phyloP scores from a whole-genome alignment of 1,139 yeast genomes.

The Candida freyschussii region DNA sequence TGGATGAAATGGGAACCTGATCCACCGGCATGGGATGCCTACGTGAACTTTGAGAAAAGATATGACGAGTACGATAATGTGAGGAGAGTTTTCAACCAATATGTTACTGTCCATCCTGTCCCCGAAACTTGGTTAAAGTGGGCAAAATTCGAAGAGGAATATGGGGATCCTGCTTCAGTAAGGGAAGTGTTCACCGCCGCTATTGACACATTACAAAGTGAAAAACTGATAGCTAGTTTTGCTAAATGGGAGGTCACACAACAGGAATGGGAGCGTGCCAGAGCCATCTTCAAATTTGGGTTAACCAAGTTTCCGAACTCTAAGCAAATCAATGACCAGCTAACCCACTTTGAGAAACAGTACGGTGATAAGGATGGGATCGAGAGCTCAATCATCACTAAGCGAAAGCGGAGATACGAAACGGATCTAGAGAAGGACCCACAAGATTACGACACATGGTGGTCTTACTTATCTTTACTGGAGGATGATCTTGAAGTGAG shows the following conservation, averaged over 20 bases:
- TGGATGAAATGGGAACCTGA: constrained; percentile 76
- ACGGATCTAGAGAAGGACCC: constrained; percentile 43
- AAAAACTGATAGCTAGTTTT: constrained; percentile 47
- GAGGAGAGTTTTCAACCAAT: constrained; percentile 52
- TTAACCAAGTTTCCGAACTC: constrained; percentile 44
- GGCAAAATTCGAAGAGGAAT: constrained; percentile 53
- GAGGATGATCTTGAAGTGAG: constrained; percentile 24
- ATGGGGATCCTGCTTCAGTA: constrained; percentile 43
- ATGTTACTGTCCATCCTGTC: constrained; percentile 48
- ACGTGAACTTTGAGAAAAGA: constrained; percentile 65
- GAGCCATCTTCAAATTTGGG: constrained; percentile 55
- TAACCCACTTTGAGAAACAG: constrained; percentile 59
- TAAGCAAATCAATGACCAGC: constrained; percentile 39
- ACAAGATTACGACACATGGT: constrained; percentile 74
- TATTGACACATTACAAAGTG: constrained; percentile 48
- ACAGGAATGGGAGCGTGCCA: constrained; percentile 61
- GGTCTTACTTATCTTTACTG: constrained; percentile 56
- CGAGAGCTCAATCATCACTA: constrained; percentile 45
- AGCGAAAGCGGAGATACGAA: constrained; percentile 55
- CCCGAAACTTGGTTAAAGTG: constrained; percentile 64
- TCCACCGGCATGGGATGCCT: constrained; percentile 69
- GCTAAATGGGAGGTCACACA: constrained; percentile 68
- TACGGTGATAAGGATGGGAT: constrained; percentile 54
- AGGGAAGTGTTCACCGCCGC: constrained; percentile 67
- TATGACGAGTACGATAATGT: constrained; percentile 50